These are phyloP conservation scores for Macaranga tanarius DNA, from an alignment of 441 rosid genomes.

Conservation along the genomic window DNA sequence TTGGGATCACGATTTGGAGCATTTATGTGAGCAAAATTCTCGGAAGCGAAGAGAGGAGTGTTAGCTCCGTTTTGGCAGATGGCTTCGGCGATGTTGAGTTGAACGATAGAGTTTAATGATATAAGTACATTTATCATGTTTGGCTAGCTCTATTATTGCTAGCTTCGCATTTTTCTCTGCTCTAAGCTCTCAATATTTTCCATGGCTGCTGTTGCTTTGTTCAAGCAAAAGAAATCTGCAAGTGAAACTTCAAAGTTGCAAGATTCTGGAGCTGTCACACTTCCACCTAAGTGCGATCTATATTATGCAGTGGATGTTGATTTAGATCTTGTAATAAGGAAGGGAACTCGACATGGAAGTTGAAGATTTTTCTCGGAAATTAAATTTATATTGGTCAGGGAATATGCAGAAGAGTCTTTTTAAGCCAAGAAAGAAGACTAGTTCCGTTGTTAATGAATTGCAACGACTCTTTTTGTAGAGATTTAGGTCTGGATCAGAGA, in stretches of 20 bases:
- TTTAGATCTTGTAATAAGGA: slow-evolving; percentile 84
- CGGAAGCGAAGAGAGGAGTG: too few relatives aligned
- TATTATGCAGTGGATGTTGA: slow-evolving; percentile 85
- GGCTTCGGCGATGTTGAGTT: too few relatives aligned
- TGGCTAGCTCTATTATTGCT: too few relatives aligned
- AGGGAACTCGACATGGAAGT: slow-evolving; percentile 82
- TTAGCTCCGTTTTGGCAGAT: too few relatives aligned
- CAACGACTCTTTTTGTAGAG: slow-evolving; percentile 39
- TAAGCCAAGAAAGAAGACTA: slow-evolving; percentile 46
- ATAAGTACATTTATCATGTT: too few relatives aligned
- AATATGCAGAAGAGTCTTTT: slow-evolving; percentile 60
- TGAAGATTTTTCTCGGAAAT: slow-evolving; percentile 63
- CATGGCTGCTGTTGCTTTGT: too few relatives aligned
- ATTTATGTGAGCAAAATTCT: too few relatives aligned
- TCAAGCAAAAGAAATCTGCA: too few relatives aligned
- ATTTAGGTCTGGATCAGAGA: slow-evolving; percentile 39
- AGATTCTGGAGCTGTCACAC: slow-evolving; percentile 46
- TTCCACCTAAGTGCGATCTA: slow-evolving; percentile 52
- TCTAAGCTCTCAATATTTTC: too few relatives aligned
- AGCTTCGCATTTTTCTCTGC: too few relatives aligned
- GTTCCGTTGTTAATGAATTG: slow-evolving; percentile 38
- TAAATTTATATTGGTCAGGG: slow-evolving; percentile 70
- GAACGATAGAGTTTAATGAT: too few relatives aligned
- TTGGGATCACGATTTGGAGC: too few relatives aligned
- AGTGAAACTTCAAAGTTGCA: slow-evolving; percentile 44